Evolutionary conservation across 768 basidiomycete species (phyloP).

Genomic region (Stropharia rugosoannulata): DNA sequence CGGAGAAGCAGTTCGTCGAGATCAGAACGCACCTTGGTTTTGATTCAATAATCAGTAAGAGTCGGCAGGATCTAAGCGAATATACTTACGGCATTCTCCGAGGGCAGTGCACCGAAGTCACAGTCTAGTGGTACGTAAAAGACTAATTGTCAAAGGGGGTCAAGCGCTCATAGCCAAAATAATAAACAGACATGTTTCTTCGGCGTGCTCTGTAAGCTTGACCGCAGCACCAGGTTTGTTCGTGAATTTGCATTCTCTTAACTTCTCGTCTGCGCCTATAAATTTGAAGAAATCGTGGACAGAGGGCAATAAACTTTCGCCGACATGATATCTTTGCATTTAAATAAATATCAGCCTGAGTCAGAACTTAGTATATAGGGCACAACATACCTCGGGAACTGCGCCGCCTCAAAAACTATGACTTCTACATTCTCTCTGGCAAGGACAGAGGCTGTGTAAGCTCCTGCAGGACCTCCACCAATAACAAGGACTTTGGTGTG

Average conservation of each 20-base stretch:
- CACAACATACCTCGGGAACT: slow-evolving; percentile 1
- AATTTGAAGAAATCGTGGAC: slow-evolving; percentile 4
- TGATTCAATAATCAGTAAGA: background rate
- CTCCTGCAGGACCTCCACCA: slow-evolving; percentile 2
- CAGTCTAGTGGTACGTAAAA: background rate
- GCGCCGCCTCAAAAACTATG: slow-evolving; percentile 2
- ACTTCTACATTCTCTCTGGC: slow-evolving; percentile 3
- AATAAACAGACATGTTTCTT: background rate
- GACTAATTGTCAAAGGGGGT: too few relatives aligned
- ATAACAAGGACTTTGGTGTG: slow-evolving; percentile 6
- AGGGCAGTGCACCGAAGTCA: background rate
- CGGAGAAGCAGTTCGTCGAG: slow-evolving; percentile 33
- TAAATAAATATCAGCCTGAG: background rate
- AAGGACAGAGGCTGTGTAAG: slow-evolving; percentile 3
- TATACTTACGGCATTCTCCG: background rate
- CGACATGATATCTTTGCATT: slow-evolving; percentile 1
- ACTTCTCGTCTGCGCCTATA: slow-evolving; percentile 6
- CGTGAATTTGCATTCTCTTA: background rate
- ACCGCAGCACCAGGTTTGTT: background rate
- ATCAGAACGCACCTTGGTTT: slow-evolving; percentile 30
- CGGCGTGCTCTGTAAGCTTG: background rate
- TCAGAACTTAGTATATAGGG: background rate
- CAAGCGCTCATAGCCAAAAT: too few relatives aligned
- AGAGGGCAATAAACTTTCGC: slow-evolving; percentile 8
- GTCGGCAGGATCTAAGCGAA: too few relatives aligned